These are phyloP conservation scores for Biscutella auriculata DNA, from an alignment of 441 rosid species.

Conservation along the genomic window DNA sequence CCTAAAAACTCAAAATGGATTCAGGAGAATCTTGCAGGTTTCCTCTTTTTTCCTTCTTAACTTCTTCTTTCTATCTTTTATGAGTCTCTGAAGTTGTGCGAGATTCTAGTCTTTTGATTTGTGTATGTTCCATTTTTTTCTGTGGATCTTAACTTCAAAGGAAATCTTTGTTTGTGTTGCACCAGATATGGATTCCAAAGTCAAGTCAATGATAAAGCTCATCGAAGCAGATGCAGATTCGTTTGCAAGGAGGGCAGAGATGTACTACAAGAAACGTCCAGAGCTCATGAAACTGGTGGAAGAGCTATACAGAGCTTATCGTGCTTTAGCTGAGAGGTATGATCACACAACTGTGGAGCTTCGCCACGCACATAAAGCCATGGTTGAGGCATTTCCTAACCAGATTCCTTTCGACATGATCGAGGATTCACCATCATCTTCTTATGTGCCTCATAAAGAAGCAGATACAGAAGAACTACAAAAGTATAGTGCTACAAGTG, in stretches of 20 bases:
- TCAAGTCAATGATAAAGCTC: conserved; percentile 69
- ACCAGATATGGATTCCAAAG: conserved; percentile 69
- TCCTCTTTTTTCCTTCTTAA: not conserved
- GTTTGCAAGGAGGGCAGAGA: conserved; percentile 73
- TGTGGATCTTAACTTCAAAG: not conserved
- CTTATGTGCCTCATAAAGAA: conserved; percentile 22
- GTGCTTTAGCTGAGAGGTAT: conserved; percentile 74
- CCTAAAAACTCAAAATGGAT: conserved; percentile 76
- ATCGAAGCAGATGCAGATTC: conserved; percentile 81
- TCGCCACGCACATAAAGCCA: conserved; percentile 59
- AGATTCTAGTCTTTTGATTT: not conserved
- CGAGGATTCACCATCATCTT: conserved; percentile 38
- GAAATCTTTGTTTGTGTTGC: conserved; percentile 1
- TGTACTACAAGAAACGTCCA: conserved; percentile 79
- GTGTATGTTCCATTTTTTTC: not conserved
- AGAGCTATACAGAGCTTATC: conserved; percentile 73
- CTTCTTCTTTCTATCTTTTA: not conserved
- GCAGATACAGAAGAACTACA: conserved; percentile 21
- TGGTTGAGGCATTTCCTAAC: conserved; percentile 60
- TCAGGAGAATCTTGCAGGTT: conserved; percentile 78
- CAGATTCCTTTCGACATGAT: conserved; percentile 35
- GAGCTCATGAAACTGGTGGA: conserved; percentile 72
- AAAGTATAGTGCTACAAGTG: conserved; percentile 27
- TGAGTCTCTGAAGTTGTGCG: not conserved
- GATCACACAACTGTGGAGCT: conserved; percentile 65